phyloP scores from a whole-genome alignment of 1,139 yeast species.

The Diutina scorzettiae region DNA sequence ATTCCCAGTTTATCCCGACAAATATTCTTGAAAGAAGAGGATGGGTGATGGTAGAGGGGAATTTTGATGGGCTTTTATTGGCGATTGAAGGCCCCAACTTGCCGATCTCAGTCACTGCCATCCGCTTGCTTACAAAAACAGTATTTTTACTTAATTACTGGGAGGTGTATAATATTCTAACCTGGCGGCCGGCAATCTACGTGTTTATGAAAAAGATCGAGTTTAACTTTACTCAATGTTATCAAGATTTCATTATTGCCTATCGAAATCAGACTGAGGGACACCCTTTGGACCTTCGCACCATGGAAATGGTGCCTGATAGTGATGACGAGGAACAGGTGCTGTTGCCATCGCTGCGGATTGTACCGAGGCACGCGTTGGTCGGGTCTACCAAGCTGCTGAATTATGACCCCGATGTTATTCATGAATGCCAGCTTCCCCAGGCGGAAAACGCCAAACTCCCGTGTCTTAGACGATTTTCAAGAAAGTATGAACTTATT shows the following conservation, averaged over 20 bases:
- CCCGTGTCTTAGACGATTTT: constrained; percentile 71
- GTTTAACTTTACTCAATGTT: constrained; percentile 30
- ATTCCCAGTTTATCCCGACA: constrained; percentile 15
- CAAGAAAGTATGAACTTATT: constrained; percentile 87
- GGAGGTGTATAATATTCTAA: constrained; percentile 32
- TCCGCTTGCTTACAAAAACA: constrained; percentile 28
- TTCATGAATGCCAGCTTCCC: constrained; percentile 37
- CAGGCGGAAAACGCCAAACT: constrained; percentile 38
- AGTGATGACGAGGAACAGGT: not conserved
- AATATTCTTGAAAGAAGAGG: constrained; percentile 23
- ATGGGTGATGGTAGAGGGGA: constrained; percentile 25
- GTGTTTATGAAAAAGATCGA: constrained; percentile 28
- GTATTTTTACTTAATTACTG: constrained; percentile 33
- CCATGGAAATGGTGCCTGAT: not conserved
- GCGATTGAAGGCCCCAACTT: constrained; percentile 22
- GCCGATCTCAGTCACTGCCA: constrained; percentile 23
- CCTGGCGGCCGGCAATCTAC: constrained; percentile 34
- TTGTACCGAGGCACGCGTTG: constrained; percentile 12
- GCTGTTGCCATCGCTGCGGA: constrained; percentile 15
- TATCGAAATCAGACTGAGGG: constrained; percentile 14
- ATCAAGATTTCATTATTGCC: constrained; percentile 23
- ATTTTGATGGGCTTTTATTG: constrained; percentile 28
- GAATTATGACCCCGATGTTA: constrained; percentile 38
- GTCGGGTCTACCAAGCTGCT: constrained; percentile 24
- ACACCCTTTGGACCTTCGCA: not conserved